Evolutionary conservation across 2,329 filamentous ascomycete genomes (phyloP).

Genomic region (Colletotrichum ledebouriae): DNA sequence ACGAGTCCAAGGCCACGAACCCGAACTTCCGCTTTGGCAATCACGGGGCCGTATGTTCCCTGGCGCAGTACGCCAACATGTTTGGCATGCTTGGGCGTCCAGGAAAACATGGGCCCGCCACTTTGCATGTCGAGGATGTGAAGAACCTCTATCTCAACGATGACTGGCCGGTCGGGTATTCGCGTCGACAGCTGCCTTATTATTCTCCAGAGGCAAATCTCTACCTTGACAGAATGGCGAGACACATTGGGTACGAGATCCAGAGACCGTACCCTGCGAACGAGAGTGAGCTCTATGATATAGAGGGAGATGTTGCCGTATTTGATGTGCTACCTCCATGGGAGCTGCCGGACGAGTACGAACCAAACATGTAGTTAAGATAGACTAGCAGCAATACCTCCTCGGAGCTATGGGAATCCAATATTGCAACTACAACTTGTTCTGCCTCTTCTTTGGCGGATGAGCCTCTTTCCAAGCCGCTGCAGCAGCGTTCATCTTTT

Average conservation of each 20-base stretch:
- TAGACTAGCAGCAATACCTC: background rate
- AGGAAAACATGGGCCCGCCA: background rate
- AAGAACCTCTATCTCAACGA: background rate
- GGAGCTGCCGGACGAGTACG: background rate
- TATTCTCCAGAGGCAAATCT: background rate
- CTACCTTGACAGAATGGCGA: background rate
- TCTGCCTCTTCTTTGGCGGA: background rate
- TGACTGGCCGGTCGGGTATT: background rate
- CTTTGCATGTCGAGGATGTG: slow-evolving; percentile 1
- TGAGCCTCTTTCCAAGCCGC: background rate
- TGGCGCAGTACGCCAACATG: background rate
- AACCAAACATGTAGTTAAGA: background rate
- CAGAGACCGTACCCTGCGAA: background rate
- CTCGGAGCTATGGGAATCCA: background rate
- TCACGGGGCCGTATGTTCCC: background rate
- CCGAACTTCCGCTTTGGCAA: background rate
- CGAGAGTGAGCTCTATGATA: background rate
- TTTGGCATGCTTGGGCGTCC: background rate
- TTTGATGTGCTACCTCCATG: slow-evolving; percentile 7
- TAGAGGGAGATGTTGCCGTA: background rate
- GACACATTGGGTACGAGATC: slow-evolving; percentile 5
- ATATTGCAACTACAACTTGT: background rate
- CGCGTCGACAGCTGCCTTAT: background rate
- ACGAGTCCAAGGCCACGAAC: slow-evolving; percentile 1
- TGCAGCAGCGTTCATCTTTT: background rate